phyloP scores from a whole-genome alignment of 352 stramenopile species.

The Phytophthora citricola region DNA sequence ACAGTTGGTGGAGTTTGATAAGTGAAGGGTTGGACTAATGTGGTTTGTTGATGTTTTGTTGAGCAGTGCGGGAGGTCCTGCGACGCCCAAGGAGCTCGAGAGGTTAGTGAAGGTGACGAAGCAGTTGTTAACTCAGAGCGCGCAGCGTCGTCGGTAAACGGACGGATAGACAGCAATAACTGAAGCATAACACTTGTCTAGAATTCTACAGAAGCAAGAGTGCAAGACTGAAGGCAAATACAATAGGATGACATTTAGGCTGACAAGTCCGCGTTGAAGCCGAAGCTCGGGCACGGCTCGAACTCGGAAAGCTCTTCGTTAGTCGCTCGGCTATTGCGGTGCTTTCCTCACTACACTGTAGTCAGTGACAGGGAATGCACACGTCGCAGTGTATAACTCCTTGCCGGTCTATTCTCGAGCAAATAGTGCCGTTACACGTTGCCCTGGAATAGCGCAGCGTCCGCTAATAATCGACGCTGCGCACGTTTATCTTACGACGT shows the following conservation, averaged over 20 bases:
- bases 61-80: conserved; percentile 62
- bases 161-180: conserved; percentile 14
- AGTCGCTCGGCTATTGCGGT: too few species aligned
- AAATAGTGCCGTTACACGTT: conserved; percentile 8
- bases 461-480: not conserved
- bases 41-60: conserved; percentile 23
- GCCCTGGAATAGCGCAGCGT: conserved; percentile 1
- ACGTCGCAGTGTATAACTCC: not conserved
- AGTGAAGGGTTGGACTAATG: conserved; percentile 10
- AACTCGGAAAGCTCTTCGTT: too few species aligned
- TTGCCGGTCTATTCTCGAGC: not conserved
- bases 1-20: not conserved
- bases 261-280: too few species aligned
- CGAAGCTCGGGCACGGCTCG: too few species aligned
- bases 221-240: conserved; percentile 20
- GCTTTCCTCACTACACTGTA: too few species aligned
- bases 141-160: conserved; percentile 35
- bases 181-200: conserved; percentile 11
- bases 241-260: conserved; percentile 3
- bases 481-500: not conserved
- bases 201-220: conserved; percentile 7
- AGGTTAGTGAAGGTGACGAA: conserved; percentile 66
- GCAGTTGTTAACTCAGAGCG: conserved; percentile 63
- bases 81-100: conserved; percentile 67
- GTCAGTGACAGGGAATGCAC: too few species aligned